phyloP scores from a whole-genome alignment of 805 yeast genomes.

The Starmerella roubikii region DNA sequence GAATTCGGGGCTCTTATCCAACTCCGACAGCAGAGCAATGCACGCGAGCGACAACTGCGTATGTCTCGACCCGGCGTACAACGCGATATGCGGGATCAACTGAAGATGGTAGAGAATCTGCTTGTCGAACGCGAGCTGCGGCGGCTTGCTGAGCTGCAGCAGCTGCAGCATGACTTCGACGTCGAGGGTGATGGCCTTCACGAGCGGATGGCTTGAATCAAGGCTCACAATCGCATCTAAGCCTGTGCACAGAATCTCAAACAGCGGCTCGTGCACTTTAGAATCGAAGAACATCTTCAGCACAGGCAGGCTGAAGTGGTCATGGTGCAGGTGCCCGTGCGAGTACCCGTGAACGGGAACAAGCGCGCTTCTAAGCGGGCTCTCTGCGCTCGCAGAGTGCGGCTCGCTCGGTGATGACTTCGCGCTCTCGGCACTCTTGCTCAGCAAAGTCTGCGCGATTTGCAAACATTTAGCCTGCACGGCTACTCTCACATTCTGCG shows the following conservation, averaged over 20 bases:
- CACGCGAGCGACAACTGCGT: constrained; percentile 42
- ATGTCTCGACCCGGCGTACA: constrained; percentile 49
- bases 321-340: constrained; percentile 38
- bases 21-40: constrained; percentile 37
- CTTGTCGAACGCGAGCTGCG: constrained; percentile 29
- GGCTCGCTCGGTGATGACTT: not conserved
- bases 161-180: constrained; percentile 33
- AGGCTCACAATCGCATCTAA: constrained; percentile 40
- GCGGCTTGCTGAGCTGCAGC: constrained; percentile 22
- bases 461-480: not conserved
- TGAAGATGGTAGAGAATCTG: constrained; percentile 60
- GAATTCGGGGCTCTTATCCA: constrained; percentile 40
- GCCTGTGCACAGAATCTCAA: constrained; percentile 46
- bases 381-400: constrained; percentile 5
- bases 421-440: constrained; percentile 14
- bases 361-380: constrained; percentile 21
- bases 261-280: constrained; percentile 40
- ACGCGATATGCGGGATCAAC: constrained; percentile 55
- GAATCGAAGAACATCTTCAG: constrained; percentile 40
- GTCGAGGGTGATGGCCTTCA: constrained; percentile 30
- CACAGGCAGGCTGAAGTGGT: constrained; percentile 19
- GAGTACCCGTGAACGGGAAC: constrained; percentile 38
- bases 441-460: not conserved
- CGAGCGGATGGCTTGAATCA: constrained; percentile 24
- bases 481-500: not conserved